Percentiles rank a stretch among this genome's conserved stretches.
Evolutionary conservation across 148 eudicot species (phyloP).

Genomic region (Rhododendron kiyosumense): DNA sequence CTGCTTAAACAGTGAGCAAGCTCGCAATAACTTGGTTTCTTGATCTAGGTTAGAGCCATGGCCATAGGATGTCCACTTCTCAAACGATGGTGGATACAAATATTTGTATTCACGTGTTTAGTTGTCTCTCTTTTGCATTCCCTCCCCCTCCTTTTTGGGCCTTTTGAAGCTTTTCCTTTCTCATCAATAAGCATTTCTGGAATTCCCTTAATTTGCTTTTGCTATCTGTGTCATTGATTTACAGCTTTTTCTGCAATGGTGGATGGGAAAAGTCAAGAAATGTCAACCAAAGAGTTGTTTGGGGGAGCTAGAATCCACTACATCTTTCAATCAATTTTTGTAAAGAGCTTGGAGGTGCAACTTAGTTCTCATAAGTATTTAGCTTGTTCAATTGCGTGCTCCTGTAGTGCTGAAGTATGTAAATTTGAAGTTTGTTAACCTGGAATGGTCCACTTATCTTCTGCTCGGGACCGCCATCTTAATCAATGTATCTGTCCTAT

Average conservation of each 20-base stretch:
- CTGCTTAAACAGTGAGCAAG: background rate
- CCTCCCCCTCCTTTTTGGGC: background rate
- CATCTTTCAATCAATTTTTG: slow-evolving; percentile 46
- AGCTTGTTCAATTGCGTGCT: background rate
- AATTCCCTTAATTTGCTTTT: background rate
- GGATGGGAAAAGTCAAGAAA: slow-evolving; percentile 43
- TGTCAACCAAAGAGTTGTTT: slow-evolving; percentile 36
- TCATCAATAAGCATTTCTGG: background rate
- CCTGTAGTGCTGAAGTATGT: background rate
- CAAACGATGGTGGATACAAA: background rate
- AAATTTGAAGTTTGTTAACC: background rate
- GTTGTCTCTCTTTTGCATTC: background rate
- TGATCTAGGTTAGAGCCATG: background rate
- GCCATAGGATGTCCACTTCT: background rate
- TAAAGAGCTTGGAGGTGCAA: slow-evolving; percentile 37
- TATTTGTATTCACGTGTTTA: background rate
- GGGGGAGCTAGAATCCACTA: slow-evolving; percentile 48
- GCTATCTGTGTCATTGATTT: background rate
- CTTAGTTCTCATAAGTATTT: background rate
- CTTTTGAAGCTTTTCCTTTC: background rate
- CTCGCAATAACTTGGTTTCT: background rate
- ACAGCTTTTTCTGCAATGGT: slow-evolving; percentile 39
- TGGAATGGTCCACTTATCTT: background rate
- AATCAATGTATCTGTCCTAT: background rate
- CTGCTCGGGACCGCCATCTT: background rate